Base-by-base conservation (phyloP, 176 grass and related monocot species). In the Urochloa ruziziensis region DNA sequence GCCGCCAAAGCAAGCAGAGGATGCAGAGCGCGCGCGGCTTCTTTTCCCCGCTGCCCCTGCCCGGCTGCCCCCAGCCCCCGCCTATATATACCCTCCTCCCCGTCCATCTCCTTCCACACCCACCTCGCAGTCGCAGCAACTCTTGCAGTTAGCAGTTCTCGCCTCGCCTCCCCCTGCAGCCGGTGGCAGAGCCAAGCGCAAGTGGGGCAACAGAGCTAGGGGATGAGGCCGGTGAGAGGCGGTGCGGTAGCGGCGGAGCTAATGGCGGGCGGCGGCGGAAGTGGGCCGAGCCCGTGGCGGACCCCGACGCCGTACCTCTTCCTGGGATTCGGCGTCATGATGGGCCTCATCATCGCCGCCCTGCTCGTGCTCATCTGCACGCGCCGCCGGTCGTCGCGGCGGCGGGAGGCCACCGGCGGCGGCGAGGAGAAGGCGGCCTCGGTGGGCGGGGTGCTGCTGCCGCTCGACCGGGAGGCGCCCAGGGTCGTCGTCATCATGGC, bases 231-330 rank as follows among this genome's bases (percentile, higher is more conserved):
- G 15, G 58, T 23, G 35, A 78, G 80, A 27, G 77, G 5, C 17
- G 73, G 54, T 1, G 24, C 0, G 43, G 18, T 24, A n/a, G 32
- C 33, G 58, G 32, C 25, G 28, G 44, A 7, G 30, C 6, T 62
- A 21, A 35, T 36, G 80, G 40, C n/a, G 6, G 17, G 42, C 33
- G 49, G 24, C 49, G 25, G 16, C 3, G 62, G 40, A 11, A 34
- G 21, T 21, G 43, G 7, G 53, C 53, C 11, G 33, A 6, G 43
- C 21, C 15, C 64, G 43, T 89, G 88, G 88, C 60, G 53, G 77
- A 89, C 88, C 63, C 88, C 88, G 7, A 89, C 88, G 83, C 88
- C 78, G 43, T 89, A 86, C 88, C 83, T 89, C 24, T 89, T 86
- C 82, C 16, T 86, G 52, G 88, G 71, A 4, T 82, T 86, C 56